A percentile compares a stretch with the other conserved stretches of the same genome.
Evolutionary conservation across 2,329 filamentous ascomycete species (phyloP).

Genomic region (Aspergillus sojae): DNA sequence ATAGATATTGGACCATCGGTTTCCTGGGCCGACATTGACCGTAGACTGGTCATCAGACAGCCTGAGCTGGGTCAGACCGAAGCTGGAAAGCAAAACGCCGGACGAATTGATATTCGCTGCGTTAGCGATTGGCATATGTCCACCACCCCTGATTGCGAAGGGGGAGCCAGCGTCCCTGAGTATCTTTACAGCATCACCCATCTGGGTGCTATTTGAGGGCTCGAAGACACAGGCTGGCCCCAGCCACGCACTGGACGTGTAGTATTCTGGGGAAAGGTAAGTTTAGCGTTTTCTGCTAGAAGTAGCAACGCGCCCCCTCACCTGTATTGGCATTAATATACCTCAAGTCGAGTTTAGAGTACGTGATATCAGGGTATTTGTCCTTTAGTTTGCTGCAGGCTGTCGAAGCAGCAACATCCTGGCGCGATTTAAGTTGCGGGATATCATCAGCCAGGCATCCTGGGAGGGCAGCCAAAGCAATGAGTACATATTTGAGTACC

Average conservation of each 20-base stretch:
- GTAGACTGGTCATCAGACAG: background rate
- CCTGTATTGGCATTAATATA: conserved; percentile 2
- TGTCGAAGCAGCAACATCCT: background rate
- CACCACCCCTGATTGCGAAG: background rate
- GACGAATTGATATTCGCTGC: background rate
- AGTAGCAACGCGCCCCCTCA: background rate
- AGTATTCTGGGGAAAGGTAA: background rate
- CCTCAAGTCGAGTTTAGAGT: background rate
- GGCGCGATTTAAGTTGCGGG: background rate
- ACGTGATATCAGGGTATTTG: background rate
- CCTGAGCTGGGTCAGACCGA: background rate
- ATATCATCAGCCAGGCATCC: background rate
- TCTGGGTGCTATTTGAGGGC: background rate
- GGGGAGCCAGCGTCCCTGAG: background rate
- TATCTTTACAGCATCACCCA: background rate
- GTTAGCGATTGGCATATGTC: conserved; percentile 5
- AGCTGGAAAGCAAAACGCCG: conserved; percentile 2
- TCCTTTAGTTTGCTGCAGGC: background rate
- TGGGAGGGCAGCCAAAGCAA: background rate
- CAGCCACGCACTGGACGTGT: background rate
- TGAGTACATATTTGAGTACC: background rate
- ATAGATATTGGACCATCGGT: conserved; percentile 4
- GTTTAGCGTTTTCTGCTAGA: background rate
- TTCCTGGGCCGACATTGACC: conserved; percentile 1
- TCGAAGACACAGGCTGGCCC: background rate